These are phyloP conservation scores for Fimicolochytrium jonesii DNA, from an alignment of 192 early-diverging fungal species.

Conservation along the genomic window DNA sequence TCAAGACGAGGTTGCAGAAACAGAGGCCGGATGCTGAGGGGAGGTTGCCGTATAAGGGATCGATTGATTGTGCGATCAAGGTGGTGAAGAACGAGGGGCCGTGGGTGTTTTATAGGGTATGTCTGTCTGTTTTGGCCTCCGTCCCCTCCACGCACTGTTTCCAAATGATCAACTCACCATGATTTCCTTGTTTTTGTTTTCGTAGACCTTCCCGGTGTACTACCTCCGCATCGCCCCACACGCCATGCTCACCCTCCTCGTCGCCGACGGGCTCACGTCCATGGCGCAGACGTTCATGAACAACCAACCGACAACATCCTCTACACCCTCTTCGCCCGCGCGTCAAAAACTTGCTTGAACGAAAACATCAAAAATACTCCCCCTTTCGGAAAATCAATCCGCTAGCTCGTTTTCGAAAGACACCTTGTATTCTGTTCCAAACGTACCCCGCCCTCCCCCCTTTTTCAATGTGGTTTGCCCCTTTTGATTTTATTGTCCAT, in stretches of 20 bases:
- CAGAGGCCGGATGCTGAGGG: conserved; percentile 40
- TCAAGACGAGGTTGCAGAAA: conserved; percentile 55
- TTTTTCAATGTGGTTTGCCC: too few relatives aligned
- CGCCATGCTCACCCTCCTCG: conserved; percentile 47
- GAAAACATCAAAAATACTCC: background rate
- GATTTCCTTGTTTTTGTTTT: conserved; percentile 2
- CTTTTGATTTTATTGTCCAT: too few relatives aligned
- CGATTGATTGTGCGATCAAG: conserved; percentile 47
- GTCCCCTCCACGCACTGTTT: too few relatives aligned
- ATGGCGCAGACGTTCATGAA: conserved; percentile 15
- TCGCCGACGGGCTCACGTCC: conserved; percentile 35
- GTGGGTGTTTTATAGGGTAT: conserved; percentile 45
- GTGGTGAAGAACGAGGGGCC: conserved; percentile 44
- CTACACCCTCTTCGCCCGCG: too few relatives aligned
- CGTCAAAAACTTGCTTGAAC: background rate
- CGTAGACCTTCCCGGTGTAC: conserved; percentile 47
- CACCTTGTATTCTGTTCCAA: too few relatives aligned
- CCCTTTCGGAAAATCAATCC: too few relatives aligned
- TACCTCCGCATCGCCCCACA: conserved; percentile 56
- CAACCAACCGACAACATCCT: background rate
- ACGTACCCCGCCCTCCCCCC: too few relatives aligned
- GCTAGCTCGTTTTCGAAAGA: too few relatives aligned
- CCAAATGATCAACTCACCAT: background rate
- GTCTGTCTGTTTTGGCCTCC: too few relatives aligned
- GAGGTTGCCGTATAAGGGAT: conserved; percentile 40